Conservation (phyloP, 768 basidiomycete species). For the Tricholoma matsutake region DNA sequence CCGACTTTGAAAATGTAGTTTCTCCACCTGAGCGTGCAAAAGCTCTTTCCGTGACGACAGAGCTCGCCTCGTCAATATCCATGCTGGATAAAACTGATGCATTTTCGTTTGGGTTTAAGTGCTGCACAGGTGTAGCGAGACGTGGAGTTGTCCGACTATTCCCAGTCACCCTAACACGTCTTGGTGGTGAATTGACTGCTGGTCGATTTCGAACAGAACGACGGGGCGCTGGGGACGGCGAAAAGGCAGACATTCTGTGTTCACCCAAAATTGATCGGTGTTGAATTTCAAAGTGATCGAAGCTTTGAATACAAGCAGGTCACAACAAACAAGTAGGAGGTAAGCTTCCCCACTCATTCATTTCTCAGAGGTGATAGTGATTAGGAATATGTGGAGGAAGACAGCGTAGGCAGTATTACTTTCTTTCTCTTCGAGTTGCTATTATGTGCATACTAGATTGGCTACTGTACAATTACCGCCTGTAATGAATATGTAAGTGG, state of each 20-base stretch:
- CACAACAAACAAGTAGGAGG: background rate
- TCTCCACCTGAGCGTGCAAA: conserved; percentile 36
- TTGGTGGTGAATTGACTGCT: conserved; percentile 26
- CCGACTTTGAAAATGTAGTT: conserved; percentile 65
- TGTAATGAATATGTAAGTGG: too few relatives aligned
- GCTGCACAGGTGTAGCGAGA: conserved; percentile 39
- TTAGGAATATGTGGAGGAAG: too few relatives aligned
- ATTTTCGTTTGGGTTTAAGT: conserved; percentile 30
- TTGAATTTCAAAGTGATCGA: background rate
- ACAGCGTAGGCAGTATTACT: too few relatives aligned
- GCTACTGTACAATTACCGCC: too few relatives aligned
- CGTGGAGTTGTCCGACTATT: conserved; percentile 35
- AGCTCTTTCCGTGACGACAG: conserved; percentile 35
- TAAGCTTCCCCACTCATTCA: too few relatives aligned
- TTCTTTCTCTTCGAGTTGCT: too few relatives aligned
- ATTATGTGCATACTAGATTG: too few relatives aligned
- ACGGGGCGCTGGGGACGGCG: conserved; percentile 57
- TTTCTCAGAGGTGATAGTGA: too few relatives aligned
- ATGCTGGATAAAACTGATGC: conserved; percentile 50
- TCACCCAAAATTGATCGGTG: background rate
- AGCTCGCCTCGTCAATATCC: conserved; percentile 62
- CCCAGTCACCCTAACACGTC: conserved; percentile 25
- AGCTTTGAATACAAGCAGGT: background rate
- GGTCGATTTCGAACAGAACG: conserved; percentile 41
- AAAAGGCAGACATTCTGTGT: conserved; percentile 56